Evolutionary conservation across 2,329 filamentous ascomycete genomes (phyloP).

Genomic region (Lasiodiplodia sp.): DNA sequence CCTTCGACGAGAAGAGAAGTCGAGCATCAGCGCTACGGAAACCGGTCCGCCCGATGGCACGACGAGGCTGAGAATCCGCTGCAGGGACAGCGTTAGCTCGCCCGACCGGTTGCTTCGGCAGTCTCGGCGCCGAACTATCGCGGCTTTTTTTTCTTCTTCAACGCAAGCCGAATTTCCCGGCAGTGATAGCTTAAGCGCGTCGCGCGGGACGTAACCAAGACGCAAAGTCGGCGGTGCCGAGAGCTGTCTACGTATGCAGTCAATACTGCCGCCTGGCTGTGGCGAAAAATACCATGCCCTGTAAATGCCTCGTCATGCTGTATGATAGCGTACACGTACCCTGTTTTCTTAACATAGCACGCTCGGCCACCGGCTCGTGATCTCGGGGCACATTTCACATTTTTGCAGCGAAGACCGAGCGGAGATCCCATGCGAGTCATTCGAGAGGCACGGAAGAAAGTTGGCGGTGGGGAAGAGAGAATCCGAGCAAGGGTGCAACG

Average conservation of each 20-base stretch:
- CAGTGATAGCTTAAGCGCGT: no score
- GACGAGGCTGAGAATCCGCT: not conserved
- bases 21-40: not conserved
- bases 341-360: not conserved
- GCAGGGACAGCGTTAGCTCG: not conserved
- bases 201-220: no score
- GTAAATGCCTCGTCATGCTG: not conserved
- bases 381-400: not conserved
- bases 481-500: not conserved
- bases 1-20: not conserved
- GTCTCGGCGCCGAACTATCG: not conserved
- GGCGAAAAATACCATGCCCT: not conserved
- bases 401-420: not conserved
- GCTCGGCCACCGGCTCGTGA: not conserved
- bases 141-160: not conserved
- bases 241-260: no score
- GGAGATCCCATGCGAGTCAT: conserved; percentile 9
- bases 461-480: conserved; percentile 3
- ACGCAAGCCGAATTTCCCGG: not conserved
- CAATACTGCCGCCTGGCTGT: not conserved
- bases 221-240: no score
- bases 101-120: no score
- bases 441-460: not conserved
- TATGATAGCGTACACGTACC: not conserved
- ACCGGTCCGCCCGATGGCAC: not conserved